Percentiles rank a stretch among this genome's conserved stretches.
Evolutionary conservation across 371 early-diverging fungal species (phyloP).

Genomic region (Mortierella sp.): DNA sequence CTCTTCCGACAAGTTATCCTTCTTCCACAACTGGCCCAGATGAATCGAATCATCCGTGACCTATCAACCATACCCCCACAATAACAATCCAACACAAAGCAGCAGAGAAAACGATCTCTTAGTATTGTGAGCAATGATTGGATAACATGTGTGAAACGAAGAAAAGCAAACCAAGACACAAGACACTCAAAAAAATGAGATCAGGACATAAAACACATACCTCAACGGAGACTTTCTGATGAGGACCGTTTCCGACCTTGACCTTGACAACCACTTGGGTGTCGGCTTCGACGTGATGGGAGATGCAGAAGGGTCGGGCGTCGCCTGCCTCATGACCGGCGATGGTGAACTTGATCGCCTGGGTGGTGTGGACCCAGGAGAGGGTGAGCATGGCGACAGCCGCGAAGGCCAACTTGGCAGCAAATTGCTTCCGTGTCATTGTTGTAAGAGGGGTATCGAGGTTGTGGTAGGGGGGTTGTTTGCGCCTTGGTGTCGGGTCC

Average conservation of each 20-base stretch:
- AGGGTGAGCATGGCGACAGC: conserved; percentile 33
- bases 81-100: not conserved
- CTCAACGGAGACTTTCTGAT: conserved; percentile 81
- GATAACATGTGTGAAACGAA: not conserved
- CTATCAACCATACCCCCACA: conserved; percentile 38
- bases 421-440: conserved; percentile 39
- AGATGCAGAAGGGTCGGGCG: conserved; percentile 70
- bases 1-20: conserved; percentile 69
- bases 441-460: not conserved
- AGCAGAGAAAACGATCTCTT: not conserved
- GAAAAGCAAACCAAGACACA: not conserved
- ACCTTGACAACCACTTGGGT: conserved; percentile 81
- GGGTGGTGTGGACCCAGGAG: conserved; percentile 22
- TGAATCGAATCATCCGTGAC: conserved; percentile 73
- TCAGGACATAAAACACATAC: conserved; percentile 51
- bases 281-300: conserved; percentile 80
- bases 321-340: conserved; percentile 62
- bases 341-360: conserved; percentile 85
- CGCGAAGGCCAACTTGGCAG: conserved; percentile 38
- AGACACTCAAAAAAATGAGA: not conserved
- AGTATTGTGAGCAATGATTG: not conserved
- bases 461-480: not conserved
- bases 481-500: not conserved
- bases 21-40: conserved; percentile 73
- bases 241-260: conserved; percentile 73